Base-by-base conservation (phyloP, 148 eudicot genomes). In the Rhododendron molle region DNA sequence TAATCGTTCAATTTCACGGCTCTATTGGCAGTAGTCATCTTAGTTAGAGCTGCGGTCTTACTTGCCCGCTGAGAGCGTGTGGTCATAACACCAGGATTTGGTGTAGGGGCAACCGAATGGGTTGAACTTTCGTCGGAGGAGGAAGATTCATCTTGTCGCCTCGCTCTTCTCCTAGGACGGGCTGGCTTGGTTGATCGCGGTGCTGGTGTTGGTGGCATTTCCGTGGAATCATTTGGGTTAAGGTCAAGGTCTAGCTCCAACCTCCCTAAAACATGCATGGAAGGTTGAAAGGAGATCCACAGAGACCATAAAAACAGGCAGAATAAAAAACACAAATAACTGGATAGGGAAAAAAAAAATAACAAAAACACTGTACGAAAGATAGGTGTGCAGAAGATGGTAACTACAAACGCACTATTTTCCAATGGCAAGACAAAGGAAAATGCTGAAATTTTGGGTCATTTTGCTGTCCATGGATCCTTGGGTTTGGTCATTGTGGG, bases 41-140 rank as follows among this genome's bases (percentile, higher is more conserved):
- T 97, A 67, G 88, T 86, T 88, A 97, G 84, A 44, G 99, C 99
- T 34, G 96, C 98, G 6, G 98, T 92, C 92, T 97, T 97, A 91
- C 98, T 95, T 34, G 96, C 98, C 87, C 99, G 91, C 85, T 95
- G 96, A 49, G 99, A 94, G 14, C 98, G 95, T 11, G 89, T 86
- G 84, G 91, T 88, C 81, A 88, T 87, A 80, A 62, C 58, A 44
- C 86, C 91, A 81, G 90, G 89, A 84, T 85, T 90, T 6, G 87
- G 67, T 43, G 95, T 60, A 56, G 95, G 95, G 71, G 87, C 92
- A 71, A 89, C 95, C 28, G 91, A 88, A 46, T 83, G 73, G 15
- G 90, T 90, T 43, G 98, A 92, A 21, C 20, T 62, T 83, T 97
- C 99, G 23, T 94, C 96, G 2, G 88, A 95, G 14, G 98, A 95